Percentiles rank a stretch among this genome's conserved stretches.
Conservation (phyloP, 1,284 basidiomycete genomes). For the Exobasidium cylindrosporum region DNA sequence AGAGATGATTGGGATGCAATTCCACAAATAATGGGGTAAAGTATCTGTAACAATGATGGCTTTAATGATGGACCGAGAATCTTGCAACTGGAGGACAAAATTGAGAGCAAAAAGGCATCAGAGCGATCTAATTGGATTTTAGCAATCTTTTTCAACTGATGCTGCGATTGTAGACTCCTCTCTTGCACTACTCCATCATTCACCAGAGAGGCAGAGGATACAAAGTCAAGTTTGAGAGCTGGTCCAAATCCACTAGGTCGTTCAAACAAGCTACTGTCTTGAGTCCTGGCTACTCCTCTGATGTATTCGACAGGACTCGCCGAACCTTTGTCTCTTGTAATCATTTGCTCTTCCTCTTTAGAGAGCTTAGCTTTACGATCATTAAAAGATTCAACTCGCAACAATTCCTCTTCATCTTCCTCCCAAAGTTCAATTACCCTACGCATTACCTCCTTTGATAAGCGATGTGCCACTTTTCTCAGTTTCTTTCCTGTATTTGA, state of each 20-base stretch:
- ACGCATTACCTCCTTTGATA: constrained; percentile 25
- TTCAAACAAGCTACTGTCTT: not conserved
- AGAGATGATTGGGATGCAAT: constrained; percentile 23
- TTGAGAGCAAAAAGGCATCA: constrained; percentile 22
- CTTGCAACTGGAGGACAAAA: constrained; percentile 27
- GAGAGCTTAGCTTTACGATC: not conserved
- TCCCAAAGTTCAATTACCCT: constrained; percentile 31
- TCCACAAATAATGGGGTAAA: constrained; percentile 45
- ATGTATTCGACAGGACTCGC: not conserved
- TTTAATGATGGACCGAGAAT: constrained; percentile 44
- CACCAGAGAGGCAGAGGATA: constrained; percentile 23
- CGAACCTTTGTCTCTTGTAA: not conserved
- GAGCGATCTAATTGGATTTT: not conserved
- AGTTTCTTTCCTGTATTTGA: constrained; percentile 17
- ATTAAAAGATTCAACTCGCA: not conserved
- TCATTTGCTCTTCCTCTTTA: not conserved
- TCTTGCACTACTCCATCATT: not conserved
- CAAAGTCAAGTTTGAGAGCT: constrained; percentile 31
- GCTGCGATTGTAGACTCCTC: not conserved
- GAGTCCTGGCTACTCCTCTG: not conserved
- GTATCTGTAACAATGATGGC: constrained; percentile 25
- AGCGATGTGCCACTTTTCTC: constrained; percentile 31
- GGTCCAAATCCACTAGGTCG: constrained; percentile 21
- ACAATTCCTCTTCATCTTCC: constrained; percentile 29
- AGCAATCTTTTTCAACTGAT: constrained; percentile 3